phyloP scores from a whole-genome alignment of 495 filamentous ascomycete genomes.

The Penicillium canariense region DNA sequence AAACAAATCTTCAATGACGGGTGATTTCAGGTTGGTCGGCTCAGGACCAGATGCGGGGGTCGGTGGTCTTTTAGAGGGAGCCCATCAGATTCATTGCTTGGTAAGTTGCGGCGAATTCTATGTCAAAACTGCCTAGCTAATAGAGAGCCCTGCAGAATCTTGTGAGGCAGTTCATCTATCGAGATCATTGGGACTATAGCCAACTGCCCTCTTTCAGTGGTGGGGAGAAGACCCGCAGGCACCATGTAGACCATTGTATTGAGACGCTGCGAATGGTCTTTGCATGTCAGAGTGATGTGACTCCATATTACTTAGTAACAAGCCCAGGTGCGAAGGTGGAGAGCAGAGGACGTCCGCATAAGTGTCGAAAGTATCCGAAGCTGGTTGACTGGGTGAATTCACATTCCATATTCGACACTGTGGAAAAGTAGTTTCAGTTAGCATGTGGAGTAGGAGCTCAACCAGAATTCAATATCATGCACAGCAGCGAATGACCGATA shows the following conservation, averaged over 20 bases:
- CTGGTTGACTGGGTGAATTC: not conserved
- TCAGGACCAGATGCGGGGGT: constrained; percentile 5
- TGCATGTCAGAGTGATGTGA: not conserved
- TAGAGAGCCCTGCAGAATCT: not conserved
- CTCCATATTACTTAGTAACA: not conserved
- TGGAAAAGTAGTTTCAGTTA: not conserved
- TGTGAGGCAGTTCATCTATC: not conserved
- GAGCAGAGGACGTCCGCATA: not conserved
- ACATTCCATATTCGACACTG: not conserved
- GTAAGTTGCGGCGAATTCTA: not conserved
- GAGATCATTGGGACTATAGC: not conserved
- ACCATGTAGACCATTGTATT: not conserved
- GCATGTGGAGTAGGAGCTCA: not conserved
- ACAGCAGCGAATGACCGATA: not conserved
- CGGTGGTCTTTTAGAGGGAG: constrained; percentile 1
- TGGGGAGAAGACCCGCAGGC: not conserved
- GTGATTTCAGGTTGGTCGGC: constrained; percentile 7
- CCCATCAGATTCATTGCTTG: not conserved
- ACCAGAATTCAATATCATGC: not conserved
- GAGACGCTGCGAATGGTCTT: not conserved
- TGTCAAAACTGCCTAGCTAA: not conserved
- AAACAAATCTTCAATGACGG: constrained; percentile 8
- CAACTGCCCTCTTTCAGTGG: not conserved
- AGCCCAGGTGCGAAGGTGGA: too few relatives aligned
- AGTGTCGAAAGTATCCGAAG: not conserved